Percentiles rank a stretch among this genome's conserved stretches.
These are phyloP conservation scores for Paramecium caudatum DNA, from an alignment of 73 alveolate genomes.

Conservation along the genomic window DNA sequence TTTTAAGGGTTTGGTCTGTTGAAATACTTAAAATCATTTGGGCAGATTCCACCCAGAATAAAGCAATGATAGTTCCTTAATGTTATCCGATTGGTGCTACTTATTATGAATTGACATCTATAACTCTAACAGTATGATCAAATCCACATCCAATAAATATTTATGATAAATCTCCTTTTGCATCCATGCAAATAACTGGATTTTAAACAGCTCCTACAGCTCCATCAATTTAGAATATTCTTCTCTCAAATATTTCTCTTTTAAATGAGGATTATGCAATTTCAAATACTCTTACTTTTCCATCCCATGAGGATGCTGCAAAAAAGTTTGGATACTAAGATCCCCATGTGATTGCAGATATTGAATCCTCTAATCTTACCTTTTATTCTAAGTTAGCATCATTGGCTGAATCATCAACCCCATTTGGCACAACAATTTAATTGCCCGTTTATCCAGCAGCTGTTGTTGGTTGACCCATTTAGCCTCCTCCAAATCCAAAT, in stretches of 20 bases:
- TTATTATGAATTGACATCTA: constrained; percentile 17
- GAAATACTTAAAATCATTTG: constrained; percentile 8
- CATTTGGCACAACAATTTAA: background rate
- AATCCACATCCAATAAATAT: constrained; percentile 56
- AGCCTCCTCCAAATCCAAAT: constrained; percentile 11
- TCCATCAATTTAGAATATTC: constrained; percentile 36
- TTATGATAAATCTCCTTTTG: constrained; percentile 35
- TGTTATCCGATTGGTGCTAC: constrained; percentile 16
- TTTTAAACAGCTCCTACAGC: constrained; percentile 17
- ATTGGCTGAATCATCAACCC: constrained; percentile 52
- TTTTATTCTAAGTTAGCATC: background rate
- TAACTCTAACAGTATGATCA: constrained; percentile 48
- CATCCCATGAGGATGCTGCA: constrained; percentile 39
- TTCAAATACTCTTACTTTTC: constrained; percentile 45
- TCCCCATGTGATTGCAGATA: constrained; percentile 55
- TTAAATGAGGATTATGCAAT: background rate
- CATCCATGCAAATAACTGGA: constrained; percentile 57
- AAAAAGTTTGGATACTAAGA: background rate
- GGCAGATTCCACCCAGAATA: constrained; percentile 28
- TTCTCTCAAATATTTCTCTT: constrained; percentile 49
- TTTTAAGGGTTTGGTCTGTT: constrained; percentile 18
- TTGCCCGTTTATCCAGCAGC: background rate
- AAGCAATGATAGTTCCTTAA: background rate
- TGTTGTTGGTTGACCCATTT: background rate
- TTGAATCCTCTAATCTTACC: constrained; percentile 54